Evolutionary conservation across 2,329 filamentous ascomycete genomes (phyloP).

Genomic region (Stachybotrys chartarum): DNA sequence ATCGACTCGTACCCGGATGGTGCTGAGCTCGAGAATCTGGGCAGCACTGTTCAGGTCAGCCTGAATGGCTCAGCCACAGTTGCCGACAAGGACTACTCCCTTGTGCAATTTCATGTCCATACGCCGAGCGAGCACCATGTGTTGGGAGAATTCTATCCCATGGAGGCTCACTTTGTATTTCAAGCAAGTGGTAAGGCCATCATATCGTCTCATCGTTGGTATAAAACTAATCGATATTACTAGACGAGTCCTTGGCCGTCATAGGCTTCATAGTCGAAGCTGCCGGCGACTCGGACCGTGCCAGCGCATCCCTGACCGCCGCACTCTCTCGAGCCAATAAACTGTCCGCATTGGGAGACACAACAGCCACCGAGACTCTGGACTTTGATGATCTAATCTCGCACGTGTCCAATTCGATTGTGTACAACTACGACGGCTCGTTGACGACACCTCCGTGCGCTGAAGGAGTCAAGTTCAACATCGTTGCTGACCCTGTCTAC

Average conservation of each 20-base stretch:
- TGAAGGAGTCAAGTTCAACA: constrained; percentile 28
- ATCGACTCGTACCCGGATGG: constrained; percentile 23
- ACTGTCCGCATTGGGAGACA: constrained; percentile 1
- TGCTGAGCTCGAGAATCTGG: constrained; percentile 37
- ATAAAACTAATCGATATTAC: not conserved
- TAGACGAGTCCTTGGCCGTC: constrained; percentile 8
- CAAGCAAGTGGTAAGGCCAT: constrained; percentile 8
- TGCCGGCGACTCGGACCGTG: not conserved
- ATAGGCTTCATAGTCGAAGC: constrained; percentile 11
- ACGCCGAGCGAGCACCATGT: constrained; percentile 49
- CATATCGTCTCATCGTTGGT: not conserved
- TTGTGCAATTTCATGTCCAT: constrained; percentile 51
- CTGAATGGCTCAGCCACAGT: constrained; percentile 37
- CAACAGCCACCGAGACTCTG: not conserved
- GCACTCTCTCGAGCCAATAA: constrained; percentile 23
- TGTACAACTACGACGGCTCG: constrained; percentile 43
- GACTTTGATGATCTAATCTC: not conserved
- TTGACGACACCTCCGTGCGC: constrained; percentile 52
- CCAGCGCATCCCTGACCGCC: constrained; percentile 6
- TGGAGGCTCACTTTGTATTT: constrained; percentile 36
- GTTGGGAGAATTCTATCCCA: constrained; percentile 28
- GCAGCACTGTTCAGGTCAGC: constrained; percentile 38
- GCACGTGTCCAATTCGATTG: not conserved
- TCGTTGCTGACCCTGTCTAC: constrained; percentile 38
- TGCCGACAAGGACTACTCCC: constrained; percentile 27